Evolutionary conservation across 768 basidiomycete genomes (phyloP).

Genomic region (Tricholoma hemisulphureum): DNA sequence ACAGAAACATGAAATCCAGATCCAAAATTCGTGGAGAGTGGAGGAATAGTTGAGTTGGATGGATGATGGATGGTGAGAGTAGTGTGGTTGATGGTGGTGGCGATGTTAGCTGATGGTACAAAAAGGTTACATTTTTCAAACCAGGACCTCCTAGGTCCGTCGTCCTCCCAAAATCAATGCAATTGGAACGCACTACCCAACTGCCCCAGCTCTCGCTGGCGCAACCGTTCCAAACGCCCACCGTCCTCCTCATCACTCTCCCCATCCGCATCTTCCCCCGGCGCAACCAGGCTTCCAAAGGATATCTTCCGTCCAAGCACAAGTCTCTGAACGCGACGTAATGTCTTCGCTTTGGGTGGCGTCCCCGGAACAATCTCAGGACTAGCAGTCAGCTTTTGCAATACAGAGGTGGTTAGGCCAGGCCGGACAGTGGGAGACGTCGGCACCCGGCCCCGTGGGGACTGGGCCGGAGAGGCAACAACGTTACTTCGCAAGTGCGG

Average conservation of each 20-base stretch:
- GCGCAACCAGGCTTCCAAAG: constrained; percentile 52
- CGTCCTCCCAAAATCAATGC: constrained; percentile 33
- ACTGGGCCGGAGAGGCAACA: constrained; percentile 8
- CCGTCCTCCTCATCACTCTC: constrained; percentile 33
- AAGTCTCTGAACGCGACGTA: constrained; percentile 50
- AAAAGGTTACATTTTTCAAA: constrained; percentile 4
- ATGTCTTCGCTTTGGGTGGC: constrained; percentile 38
- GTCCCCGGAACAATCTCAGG: constrained; percentile 10
- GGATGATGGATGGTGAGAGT: not conserved
- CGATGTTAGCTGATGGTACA: constrained; percentile 6
- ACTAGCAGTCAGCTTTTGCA: constrained; percentile 6
- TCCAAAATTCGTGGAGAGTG: not conserved
- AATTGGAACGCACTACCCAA: constrained; percentile 77
- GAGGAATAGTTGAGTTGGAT: not conserved
- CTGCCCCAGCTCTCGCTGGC: constrained; percentile 23
- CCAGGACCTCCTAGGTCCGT: not conserved
- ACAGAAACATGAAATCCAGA: not conserved
- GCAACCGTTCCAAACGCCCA: constrained; percentile 6
- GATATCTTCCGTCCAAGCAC: constrained; percentile 60
- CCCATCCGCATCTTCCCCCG: constrained; percentile 38
- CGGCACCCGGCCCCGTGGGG: constrained; percentile 5
- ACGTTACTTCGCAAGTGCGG: constrained; percentile 37
- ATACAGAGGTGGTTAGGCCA: constrained; percentile 1
- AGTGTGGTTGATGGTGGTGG: not conserved
- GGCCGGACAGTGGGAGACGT: constrained; percentile 13